Base-by-base conservation (phyloP, 495 filamentous ascomycete genomes). In the Aspergillus olivimuriae region DNA sequence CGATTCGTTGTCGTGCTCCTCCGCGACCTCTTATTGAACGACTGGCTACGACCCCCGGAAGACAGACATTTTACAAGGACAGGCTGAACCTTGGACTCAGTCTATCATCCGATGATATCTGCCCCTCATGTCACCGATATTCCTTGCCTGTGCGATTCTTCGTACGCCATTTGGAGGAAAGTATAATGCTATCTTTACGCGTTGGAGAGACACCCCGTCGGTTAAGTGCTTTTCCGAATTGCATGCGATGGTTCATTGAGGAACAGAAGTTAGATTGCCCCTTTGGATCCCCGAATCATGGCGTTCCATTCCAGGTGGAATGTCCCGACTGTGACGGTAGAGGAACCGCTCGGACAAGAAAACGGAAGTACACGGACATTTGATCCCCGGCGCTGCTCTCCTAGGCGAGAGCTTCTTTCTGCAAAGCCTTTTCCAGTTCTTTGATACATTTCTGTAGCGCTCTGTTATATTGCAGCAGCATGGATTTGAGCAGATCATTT, bases 191-290 rank as follows among this genome's bases (percentile, higher is more conserved):
- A 44, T 44, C 42, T n/a, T 15, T 44, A 23, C 31, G 42, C n/a
- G 23, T 44, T 14, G 32, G 42, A 23, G 21, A 20, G 12, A 15
- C 33, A 17, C 21, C 18, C n/a, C 33, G 21, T 14, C 31, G 33
- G 17, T 18, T 44, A 20, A 44, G 42, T 34, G 42, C 42, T 17
- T 44, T 44, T 36, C 42, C 42, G 5, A 44, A 44, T 18, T 36
- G n/a, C 5, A 16, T 44, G 18, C 42, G 28, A 36, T 44, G 42
- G 42, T 44, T 44, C 20, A 44, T 36, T 3, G 42, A 44, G 10
- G 10, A 44, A 37, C 42, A 44, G 28, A 15, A 26, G 26, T 33
- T 44, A 5, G 33, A 44, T 15, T 44, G 42, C 16, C 33, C 32
- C 8, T 44, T 44, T 37, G 42, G 42, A 8, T 44, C 42, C n/a